Evolutionary conservation across 2,329 filamentous ascomycete species (phyloP), one percentile per base, ranked within the genome.

Genomic region (Hypomyces perniciosus): DNA sequence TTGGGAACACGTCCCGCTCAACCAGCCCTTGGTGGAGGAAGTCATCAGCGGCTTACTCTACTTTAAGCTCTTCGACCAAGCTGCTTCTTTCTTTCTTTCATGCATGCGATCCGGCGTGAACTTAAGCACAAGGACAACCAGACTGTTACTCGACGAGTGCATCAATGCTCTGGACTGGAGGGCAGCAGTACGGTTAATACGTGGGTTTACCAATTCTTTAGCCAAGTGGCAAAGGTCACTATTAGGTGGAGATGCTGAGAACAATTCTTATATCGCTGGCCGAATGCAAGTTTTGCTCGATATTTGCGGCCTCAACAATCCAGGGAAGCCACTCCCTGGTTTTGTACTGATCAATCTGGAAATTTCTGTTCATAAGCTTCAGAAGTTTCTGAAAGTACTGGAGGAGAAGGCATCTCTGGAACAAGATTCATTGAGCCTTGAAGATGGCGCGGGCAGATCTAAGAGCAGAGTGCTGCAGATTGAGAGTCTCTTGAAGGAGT

Each of bases 41-140:
- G 65, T 80, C 3, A 65, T 82, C 27, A 59, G 66, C 37, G 74
- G 76, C 1, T 67, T 81, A 46, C 60, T 82, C 8, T 68, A 72
- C 37, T 75, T 79, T 39, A 69, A 66, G 51, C 65, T 72, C 37
- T 65, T 75, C 30, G 66, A 68, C 9, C 68, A 76, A 34, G 76
- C 76, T 3, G 70, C 69, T 12, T 59, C 61, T 3, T 65, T 77
- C 9, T 69, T 78, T 37, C 59, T 70, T 35, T 60, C 67, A 1
- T 70, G 67, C 39, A 59, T 79, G 38, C 58, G 63, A 39, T 59
- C 67, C 10, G 65, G 66, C 4, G 62, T 71, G 20, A 44, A 51
- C 0, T 44, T 74, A 44, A 64, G 65, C 51, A 55, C 58, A 3
- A 57, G 62, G 13, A 57, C 67, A 1, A 59, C 72, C n/a, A 61